Evolutionary conservation across 805 yeast species (phyloP).

Genomic region (Candida berthetii): DNA sequence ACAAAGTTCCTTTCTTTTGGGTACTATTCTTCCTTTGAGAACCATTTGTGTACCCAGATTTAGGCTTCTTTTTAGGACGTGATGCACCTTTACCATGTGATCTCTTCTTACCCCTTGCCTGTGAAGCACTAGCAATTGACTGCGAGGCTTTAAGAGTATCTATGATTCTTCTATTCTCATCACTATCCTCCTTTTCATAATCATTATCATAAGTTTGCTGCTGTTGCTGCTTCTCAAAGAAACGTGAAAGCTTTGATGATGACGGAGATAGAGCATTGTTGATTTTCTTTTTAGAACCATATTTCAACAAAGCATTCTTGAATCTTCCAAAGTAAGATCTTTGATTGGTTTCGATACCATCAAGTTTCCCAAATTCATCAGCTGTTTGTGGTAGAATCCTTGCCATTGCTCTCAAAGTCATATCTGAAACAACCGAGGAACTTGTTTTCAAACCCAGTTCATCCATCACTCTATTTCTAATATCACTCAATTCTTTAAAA

Average conservation of each 20-base stretch:
- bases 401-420: conserved; percentile 49
- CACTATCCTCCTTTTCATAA: not conserved
- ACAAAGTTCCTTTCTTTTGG: not conserved
- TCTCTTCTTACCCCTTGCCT: not conserved
- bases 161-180: not conserved
- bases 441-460: conserved; percentile 29
- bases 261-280: not conserved
- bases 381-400: conserved; percentile 43
- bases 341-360: conserved; percentile 18
- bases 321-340: not conserved
- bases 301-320: not conserved
- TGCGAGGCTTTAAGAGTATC: not conserved
- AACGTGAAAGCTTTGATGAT: not conserved
- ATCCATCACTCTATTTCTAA: conserved; percentile 36
- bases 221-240: not conserved
- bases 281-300: conserved; percentile 8
- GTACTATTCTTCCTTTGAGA: no score
- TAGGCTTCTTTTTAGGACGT: not conserved
- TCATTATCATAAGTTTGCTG: not conserved
- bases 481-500: conserved; percentile 26
- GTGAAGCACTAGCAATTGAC: not conserved
- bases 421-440: conserved; percentile 28
- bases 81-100: not conserved
- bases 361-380: conserved; percentile 37
- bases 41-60: not conserved